Conservation (phyloP, 2,329 filamentous ascomycete genomes). For the Arthroderma sp. region DNA sequence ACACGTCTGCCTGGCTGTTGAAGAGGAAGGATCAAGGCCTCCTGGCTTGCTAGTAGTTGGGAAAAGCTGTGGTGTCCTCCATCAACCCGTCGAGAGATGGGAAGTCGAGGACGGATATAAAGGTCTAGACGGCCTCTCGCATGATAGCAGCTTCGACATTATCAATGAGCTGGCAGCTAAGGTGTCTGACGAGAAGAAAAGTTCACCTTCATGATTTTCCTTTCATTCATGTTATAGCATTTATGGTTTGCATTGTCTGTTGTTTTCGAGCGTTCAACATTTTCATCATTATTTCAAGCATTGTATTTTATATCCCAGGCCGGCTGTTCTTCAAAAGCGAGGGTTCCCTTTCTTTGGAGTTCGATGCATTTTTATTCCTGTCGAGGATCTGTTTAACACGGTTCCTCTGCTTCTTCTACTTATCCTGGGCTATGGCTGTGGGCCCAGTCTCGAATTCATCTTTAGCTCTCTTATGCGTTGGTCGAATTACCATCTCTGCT, state of each 20-base stretch:
- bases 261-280: background rate
- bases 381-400: too few species aligned
- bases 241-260: background rate
- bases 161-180: constrained; percentile 6
- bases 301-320: too few species aligned
- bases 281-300: too few species aligned
- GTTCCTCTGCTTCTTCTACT: too few species aligned
- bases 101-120: constrained; percentile 75
- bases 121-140: constrained; percentile 46
- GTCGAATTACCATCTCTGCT: too few species aligned
- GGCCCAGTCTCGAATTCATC: too few species aligned
- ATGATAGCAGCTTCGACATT: constrained; percentile 12
- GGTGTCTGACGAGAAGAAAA: constrained; percentile 7
- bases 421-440: too few species aligned
- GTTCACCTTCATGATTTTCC: constrained; percentile 6
- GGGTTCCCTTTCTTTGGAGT: too few species aligned
- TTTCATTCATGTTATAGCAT: background rate
- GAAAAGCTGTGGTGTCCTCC: constrained; percentile 65
- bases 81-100: constrained; percentile 55
- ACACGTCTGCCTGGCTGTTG: constrained; percentile 67
- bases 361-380: too few species aligned
- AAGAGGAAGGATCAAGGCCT: constrained; percentile 76
- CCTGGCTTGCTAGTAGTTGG: constrained; percentile 83
- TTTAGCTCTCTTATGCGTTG: too few species aligned
- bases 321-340: too few species aligned